A percentile compares a stretch with the other conserved stretches of the same genome.
Evolutionary conservation across 2,329 filamentous ascomycete genomes (phyloP).

Genomic region (Plenodomus lindquistii): DNA sequence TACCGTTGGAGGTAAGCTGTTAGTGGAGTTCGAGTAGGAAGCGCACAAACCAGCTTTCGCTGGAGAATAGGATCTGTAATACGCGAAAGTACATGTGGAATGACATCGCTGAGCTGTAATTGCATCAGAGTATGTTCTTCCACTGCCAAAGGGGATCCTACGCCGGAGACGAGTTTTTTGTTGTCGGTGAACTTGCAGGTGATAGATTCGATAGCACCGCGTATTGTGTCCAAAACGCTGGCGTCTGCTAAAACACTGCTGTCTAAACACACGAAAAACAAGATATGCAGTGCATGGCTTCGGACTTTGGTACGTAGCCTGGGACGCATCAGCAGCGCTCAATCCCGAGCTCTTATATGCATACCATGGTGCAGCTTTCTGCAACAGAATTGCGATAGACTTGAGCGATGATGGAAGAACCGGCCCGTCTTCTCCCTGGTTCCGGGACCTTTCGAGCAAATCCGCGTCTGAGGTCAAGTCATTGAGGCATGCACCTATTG

Average conservation of each 20-base stretch:
- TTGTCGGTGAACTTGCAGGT: conserved; percentile 32
- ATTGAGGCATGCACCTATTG: conserved; percentile 56
- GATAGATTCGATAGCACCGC: conserved; percentile 38
- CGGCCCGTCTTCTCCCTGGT: not conserved
- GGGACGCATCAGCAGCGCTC: conserved; percentile 6
- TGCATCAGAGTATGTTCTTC: conserved; percentile 25
- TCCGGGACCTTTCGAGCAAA: not conserved
- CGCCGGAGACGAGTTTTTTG: conserved; percentile 23
- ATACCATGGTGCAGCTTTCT: conserved; percentile 30
- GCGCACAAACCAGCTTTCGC: conserved; percentile 60
- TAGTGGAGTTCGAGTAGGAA: conserved; percentile 58
- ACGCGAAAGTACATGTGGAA: conserved; percentile 31
- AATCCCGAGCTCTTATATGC: not conserved
- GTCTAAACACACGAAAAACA: conserved; percentile 39
- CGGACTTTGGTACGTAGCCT: conserved; percentile 28
- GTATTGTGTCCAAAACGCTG: conserved; percentile 23
- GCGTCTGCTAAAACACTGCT: conserved; percentile 29
- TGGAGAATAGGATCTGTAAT: conserved; percentile 58
- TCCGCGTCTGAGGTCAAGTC: not conserved
- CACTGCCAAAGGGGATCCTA: conserved; percentile 19
- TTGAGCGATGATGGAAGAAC: conserved; percentile 26
- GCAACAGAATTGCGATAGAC: conserved; percentile 27
- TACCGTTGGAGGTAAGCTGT: conserved; percentile 66
- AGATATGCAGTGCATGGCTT: conserved; percentile 26
- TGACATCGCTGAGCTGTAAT: conserved; percentile 29